Evolutionary conservation across 176 grass and related monocot species (phyloP).

Genomic region (Leersia perrieri): DNA sequence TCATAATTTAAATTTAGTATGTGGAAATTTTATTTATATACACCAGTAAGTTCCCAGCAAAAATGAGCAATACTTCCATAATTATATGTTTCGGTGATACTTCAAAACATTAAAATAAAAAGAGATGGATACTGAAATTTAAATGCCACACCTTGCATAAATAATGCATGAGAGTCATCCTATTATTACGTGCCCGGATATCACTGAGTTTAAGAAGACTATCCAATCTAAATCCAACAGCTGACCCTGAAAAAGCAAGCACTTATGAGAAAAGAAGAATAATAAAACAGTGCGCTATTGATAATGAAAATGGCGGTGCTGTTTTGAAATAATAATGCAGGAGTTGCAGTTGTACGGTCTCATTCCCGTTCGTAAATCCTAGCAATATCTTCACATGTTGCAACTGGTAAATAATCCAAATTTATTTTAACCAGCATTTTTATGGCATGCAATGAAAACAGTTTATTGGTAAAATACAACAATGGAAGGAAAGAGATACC

Average conservation of each 20-base stretch:
- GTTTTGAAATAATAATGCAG: background rate
- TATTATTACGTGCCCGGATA: slow-evolving; percentile 82
- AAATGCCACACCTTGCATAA: slow-evolving; percentile 71
- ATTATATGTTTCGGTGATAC: background rate
- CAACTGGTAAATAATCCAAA: slow-evolving; percentile 2
- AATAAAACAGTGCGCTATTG: background rate
- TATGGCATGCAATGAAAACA: background rate
- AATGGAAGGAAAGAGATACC: slow-evolving; percentile 5
- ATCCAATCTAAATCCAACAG: slow-evolving; percentile 95
- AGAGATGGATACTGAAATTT: slow-evolving; percentile 7
- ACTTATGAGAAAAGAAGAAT: background rate
- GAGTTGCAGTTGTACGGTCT: background rate
- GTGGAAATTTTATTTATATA: background rate
- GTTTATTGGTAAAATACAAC: background rate
- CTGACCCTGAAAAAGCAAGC: slow-evolving; percentile 58
- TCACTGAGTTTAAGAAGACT: slow-evolving; percentile 95
- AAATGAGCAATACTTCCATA: background rate
- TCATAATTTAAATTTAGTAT: background rate
- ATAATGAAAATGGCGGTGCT: background rate
- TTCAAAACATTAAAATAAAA: background rate
- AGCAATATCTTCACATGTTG: background rate
- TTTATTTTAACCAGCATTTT: background rate
- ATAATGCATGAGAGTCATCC: slow-evolving; percentile 96
- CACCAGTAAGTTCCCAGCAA: background rate
- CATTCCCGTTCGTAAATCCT: slow-evolving; percentile 11